Percentiles rank a stretch among this genome's conserved stretches.
Evolutionary conservation across 1,284 basidiomycete genomes (phyloP).

Genomic region (Cystobasidium sp.): DNA sequence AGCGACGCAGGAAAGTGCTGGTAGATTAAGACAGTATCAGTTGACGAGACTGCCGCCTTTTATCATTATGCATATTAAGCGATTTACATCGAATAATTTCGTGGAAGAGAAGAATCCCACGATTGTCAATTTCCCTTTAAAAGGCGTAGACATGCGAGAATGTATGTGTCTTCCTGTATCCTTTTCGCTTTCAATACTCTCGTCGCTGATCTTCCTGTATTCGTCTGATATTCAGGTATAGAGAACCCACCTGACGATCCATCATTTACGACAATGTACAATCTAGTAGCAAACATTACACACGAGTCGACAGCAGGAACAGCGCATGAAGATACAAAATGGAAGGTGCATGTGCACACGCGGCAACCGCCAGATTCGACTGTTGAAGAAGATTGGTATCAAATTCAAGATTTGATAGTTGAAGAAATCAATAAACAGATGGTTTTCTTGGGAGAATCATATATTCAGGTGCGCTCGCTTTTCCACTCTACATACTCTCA

Average conservation of each 20-base stretch:
- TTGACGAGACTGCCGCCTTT: conserved; percentile 85
- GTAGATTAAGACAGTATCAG: conserved; percentile 85
- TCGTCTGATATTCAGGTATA: conserved; percentile 70
- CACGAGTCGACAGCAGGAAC: conserved; percentile 94
- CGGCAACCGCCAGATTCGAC: conserved; percentile 48
- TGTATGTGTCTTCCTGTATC: conserved; percentile 65
- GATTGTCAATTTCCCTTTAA: conserved; percentile 93
- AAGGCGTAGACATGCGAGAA: conserved; percentile 85
- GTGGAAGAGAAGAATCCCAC: conserved; percentile 99
- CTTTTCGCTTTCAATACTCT: neutral
- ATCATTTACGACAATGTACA: conserved; percentile 75
- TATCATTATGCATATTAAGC: conserved; percentile 92
- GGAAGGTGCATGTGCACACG: conserved; percentile 87
- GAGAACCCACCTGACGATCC: conserved; percentile 64
- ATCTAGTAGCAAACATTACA: conserved; percentile 92
- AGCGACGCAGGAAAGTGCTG: conserved; percentile 82
- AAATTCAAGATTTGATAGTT: conserved; percentile 95
- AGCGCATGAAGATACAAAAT: conserved; percentile 78
- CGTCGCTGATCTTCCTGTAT: neutral
- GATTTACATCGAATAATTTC: conserved; percentile 97
- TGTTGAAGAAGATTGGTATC: conserved; percentile 84
- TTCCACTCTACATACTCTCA: neutral
- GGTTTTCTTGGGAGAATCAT: conserved; percentile 96
- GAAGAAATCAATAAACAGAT: conserved; percentile 94
- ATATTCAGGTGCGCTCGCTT: conserved; percentile 72